Evolutionary conservation across 371 early-diverging fungal species (phyloP), one percentile per base, ranked within the genome.

Genomic region (Dichotomocladium elegans): DNA sequence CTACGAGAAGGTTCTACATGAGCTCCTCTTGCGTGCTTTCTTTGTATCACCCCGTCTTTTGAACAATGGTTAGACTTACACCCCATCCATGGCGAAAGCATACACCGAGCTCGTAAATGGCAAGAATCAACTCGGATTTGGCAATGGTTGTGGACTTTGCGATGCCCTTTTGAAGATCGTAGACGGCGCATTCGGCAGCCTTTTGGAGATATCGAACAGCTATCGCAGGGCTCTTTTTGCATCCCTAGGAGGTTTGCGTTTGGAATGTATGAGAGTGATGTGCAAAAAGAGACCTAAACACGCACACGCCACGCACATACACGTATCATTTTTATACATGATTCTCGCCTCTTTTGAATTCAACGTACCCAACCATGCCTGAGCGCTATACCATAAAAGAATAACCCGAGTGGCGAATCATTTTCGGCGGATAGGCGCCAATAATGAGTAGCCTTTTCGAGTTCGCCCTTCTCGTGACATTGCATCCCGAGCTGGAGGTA

Each of bases 41-140:
- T 24, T 12, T 25, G 44, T 6, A 7, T 22, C 25, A 25, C 41
- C 14, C 11, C 26, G 15, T 37, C 19, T 31, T 41, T 43, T 17
- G 19, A 11, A 42, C 24, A 24, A 31, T 15, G 10, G n/a, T 1
- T 25, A 53, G 25, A 57, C 60, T 55, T 17, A 88, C 93, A 30
- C 96, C 96, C 96, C 96, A 96, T 14, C 95, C 96, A 67, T 94
- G 93, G 25, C 88, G 83, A 70, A 91, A 96, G 58, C 68, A 66
- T 14, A 90, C 77, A 12, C 89, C 93, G 3, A 96, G 77, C 68
- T 94, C 96, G 63, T 89, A 90, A 35, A 95, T 87, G 5, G 94
- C 94, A 52, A 93, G 72, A 1, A 87, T 84, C 46, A 91, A 46
- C 53, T 77, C 79, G 14, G 72, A 70, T 57, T 75, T 78, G 25